phyloP scores from a whole-genome alignment of 257 asterid genomes.

The Paulownia fortunei region DNA sequence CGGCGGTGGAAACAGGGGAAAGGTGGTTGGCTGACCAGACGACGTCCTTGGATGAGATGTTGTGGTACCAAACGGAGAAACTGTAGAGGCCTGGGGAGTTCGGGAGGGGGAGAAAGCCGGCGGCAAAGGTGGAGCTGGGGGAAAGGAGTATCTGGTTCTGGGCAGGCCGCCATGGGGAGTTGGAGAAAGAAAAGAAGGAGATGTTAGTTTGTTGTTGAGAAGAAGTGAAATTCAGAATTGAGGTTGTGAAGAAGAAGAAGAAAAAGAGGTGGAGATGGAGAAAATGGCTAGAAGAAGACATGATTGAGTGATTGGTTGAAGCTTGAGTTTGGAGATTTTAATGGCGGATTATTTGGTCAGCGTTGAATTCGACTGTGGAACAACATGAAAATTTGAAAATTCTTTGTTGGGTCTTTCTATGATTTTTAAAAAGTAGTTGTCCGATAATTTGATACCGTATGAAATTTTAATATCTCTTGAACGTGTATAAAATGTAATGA shows the following conservation, averaged over 20 bases:
- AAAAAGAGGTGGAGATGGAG: conserved; percentile 17
- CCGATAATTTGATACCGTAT: too few relatives aligned
- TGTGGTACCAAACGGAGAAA: conserved; percentile 70
- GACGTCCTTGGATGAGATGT: conserved; percentile 38
- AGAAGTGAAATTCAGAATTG: conserved; percentile 33
- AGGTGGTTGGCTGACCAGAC: conserved; percentile 64
- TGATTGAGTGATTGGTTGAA: conserved; percentile 28
- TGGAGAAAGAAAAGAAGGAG: conserved; percentile 48
- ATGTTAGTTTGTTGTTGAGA: conserved; percentile 49
- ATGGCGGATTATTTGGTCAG: conserved; percentile 30
- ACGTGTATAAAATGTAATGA: too few relatives aligned
- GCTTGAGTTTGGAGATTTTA: not conserved
- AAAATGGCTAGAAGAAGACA: conserved; percentile 29
- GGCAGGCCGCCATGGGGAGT: conserved; percentile 67
- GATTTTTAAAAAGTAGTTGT: too few relatives aligned
- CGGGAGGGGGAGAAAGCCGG: conserved; percentile 47
- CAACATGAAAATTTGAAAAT: not conserved
- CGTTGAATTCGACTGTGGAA: conserved; percentile 5
- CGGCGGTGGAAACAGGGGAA: conserved; percentile 53
- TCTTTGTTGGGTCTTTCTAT: too few relatives aligned
- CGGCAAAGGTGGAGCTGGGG: conserved; percentile 56
- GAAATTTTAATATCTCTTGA: too few relatives aligned
- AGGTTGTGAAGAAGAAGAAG: conserved; percentile 35
- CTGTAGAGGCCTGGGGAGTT: conserved; percentile 47
- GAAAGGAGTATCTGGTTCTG: conserved; percentile 66